A percentile compares a stretch with the other conserved stretches of the same genome.
These are phyloP conservation scores for Raffaelea albimanens DNA, from an alignment of 2,329 filamentous ascomycete species.

Conservation along the genomic window DNA sequence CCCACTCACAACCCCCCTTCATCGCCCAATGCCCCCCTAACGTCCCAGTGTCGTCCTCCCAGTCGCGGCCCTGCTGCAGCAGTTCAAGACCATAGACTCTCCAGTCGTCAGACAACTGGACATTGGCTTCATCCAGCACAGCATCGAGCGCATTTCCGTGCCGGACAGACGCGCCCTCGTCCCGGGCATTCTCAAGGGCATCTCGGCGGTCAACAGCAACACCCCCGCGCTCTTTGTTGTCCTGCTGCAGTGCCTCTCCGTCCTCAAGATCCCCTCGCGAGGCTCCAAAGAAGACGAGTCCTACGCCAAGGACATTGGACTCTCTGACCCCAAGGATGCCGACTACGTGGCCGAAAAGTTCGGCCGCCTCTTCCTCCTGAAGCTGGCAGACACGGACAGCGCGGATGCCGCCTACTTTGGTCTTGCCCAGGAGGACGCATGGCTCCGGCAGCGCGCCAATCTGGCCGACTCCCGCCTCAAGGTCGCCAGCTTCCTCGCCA, in stretches of 20 bases:
- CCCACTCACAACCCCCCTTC: neutral
- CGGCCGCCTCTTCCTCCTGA: conserved; percentile 59
- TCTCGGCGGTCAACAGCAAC: conserved; percentile 46
- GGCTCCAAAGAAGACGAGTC: conserved; percentile 69
- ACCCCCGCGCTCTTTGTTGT: conserved; percentile 67
- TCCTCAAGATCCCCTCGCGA: conserved; percentile 61
- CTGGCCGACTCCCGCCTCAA: conserved; percentile 61
- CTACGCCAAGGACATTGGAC: conserved; percentile 55
- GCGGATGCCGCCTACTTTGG: conserved; percentile 60
- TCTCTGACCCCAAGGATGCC: conserved; percentile 60
- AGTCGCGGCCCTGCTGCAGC: conserved; percentile 72
- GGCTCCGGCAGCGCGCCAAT: conserved; percentile 52
- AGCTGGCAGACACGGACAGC: conserved; percentile 23
- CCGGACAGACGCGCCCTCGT: conserved; percentile 62
- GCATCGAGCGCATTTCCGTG: conserved; percentile 41
- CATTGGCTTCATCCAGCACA: conserved; percentile 81
- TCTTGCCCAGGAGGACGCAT: conserved; percentile 58
- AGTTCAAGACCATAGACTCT: conserved; percentile 73
- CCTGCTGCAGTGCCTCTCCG: conserved; percentile 64
- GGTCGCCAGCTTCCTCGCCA: conserved; percentile 64
- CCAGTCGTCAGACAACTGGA: conserved; percentile 80
- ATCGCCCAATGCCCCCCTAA: neutral
- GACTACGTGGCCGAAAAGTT: conserved; percentile 66
- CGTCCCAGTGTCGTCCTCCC: conserved; percentile 61
- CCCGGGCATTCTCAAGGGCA: conserved; percentile 58